Percentiles rank a stretch among this genome's conserved stretches.
Evolutionary conservation across 1,284 basidiomycete species (phyloP).

Genomic region (Cronartium quercuum): DNA sequence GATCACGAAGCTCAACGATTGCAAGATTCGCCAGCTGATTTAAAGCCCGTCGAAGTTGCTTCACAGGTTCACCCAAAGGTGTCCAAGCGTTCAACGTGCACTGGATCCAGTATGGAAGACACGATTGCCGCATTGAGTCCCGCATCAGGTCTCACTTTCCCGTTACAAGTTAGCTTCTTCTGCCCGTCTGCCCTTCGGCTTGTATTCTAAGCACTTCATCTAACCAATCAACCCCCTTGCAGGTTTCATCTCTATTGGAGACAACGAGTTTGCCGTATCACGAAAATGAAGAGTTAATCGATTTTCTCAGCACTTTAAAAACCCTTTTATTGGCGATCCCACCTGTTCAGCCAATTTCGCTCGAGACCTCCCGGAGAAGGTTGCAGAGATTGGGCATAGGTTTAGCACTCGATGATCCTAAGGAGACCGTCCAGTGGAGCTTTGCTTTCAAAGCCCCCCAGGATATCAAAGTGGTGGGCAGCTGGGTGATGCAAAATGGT

Average conservation of each 20-base stretch:
- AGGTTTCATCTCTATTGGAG: neutral
- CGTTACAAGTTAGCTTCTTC: neutral
- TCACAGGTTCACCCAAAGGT: neutral
- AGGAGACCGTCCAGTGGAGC: slow-evolving; percentile 45
- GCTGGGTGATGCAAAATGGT: slow-evolving; percentile 47
- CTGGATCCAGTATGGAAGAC: neutral
- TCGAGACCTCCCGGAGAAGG: slow-evolving; percentile 32
- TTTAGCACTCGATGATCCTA: slow-evolving; percentile 46
- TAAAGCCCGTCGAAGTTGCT: no score
- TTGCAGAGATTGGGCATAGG: slow-evolving; percentile 42
- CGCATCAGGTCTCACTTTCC: neutral
- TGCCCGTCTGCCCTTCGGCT: neutral
- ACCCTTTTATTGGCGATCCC: slow-evolving; percentile 22
- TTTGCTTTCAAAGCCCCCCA: slow-evolving; percentile 47
- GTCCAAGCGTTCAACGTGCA: neutral
- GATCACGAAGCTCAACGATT: no score
- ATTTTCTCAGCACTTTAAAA: neutral
- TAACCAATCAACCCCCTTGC: neutral
- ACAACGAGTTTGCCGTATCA: neutral
- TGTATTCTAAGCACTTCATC: neutral
- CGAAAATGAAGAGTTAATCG: neutral
- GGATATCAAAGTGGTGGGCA: slow-evolving; percentile 47
- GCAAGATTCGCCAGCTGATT: no score
- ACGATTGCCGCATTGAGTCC: neutral
- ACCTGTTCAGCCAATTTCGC: slow-evolving; percentile 4